Conservation (phyloP, 768 basidiomycete genomes). For the Astraeus odoratus region DNA sequence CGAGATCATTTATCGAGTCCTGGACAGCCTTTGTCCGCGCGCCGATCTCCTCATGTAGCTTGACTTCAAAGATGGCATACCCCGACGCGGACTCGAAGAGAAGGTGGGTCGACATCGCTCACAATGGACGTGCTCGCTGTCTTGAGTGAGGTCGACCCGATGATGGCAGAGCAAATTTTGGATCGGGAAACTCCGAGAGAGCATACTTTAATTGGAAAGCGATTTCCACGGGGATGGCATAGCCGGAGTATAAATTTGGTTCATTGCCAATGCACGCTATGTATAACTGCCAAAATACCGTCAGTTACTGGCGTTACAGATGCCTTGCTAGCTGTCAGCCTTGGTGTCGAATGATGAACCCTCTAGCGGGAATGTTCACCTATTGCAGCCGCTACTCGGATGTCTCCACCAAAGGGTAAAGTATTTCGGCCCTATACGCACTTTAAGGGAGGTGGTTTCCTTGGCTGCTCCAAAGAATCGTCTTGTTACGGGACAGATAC, state of each 20-base stretch:
- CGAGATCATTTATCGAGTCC: constrained; percentile 78
- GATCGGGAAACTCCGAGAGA: constrained; percentile 7
- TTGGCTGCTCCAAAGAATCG: neutral
- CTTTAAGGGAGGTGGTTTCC: neutral
- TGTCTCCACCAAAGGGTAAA: too few relatives aligned
- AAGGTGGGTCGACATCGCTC: constrained; percentile 68
- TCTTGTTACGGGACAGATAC: neutral
- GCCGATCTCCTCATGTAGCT: constrained; percentile 82
- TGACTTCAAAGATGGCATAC: constrained; percentile 87
- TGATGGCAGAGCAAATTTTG: constrained; percentile 19
- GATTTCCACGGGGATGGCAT: neutral
- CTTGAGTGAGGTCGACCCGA: constrained; percentile 28
- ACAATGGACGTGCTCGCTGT: constrained; percentile 23
- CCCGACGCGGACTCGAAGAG: constrained; percentile 94
- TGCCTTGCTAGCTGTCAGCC: too few relatives aligned
- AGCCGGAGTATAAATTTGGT: too few relatives aligned
- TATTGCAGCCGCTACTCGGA: too few relatives aligned
- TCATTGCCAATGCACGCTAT: too few relatives aligned
- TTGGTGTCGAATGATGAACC: too few relatives aligned
- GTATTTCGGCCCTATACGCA: too few relatives aligned
- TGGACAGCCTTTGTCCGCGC: constrained; percentile 73
- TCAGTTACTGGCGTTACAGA: too few relatives aligned
- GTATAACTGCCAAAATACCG: too few relatives aligned
- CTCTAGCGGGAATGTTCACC: too few relatives aligned
- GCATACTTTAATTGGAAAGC: too few relatives aligned